A percentile compares a stretch with the other conserved stretches of the same genome.
Evolutionary conservation across 805 yeast genomes (phyloP).

Genomic region (Metschnikowia santaceciliae): DNA sequence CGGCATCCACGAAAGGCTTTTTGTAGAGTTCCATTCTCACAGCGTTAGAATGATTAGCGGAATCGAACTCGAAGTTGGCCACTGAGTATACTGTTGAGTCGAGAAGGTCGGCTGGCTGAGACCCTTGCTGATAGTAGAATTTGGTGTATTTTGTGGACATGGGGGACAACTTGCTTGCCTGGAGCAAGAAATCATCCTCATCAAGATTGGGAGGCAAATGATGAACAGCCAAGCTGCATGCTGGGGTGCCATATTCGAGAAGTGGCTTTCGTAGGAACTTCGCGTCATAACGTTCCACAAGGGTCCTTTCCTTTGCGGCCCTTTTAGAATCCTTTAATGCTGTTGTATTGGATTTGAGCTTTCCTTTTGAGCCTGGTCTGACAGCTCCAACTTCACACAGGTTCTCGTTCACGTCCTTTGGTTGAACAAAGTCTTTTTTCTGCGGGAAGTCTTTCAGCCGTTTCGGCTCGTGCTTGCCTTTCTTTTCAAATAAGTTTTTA

Average conservation of each 20-base stretch:
- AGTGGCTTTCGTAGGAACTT: constrained; percentile 1
- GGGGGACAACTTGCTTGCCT: constrained; percentile 16
- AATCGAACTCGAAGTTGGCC: constrained; percentile 16
- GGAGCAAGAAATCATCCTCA: constrained; percentile 17
- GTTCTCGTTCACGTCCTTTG: not conserved
- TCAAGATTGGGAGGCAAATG: constrained; percentile 23
- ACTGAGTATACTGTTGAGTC: constrained; percentile 20
- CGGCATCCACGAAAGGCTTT: constrained; percentile 24
- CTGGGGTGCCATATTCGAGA: constrained; percentile 16
- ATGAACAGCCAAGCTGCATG: constrained; percentile 14
- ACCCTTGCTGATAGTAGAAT: constrained; percentile 19
- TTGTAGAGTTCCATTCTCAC: constrained; percentile 12
- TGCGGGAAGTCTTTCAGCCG: not conserved
- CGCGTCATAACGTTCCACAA: not conserved
- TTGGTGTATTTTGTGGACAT: not conserved
- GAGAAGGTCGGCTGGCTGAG: constrained; percentile 14
- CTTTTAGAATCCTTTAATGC: not conserved
- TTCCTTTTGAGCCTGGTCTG: not conserved
- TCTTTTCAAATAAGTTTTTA: not conserved
- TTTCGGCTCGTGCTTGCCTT: not conserved
- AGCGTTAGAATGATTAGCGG: constrained; percentile 6
- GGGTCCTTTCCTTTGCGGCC: not conserved
- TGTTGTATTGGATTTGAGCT: not conserved
- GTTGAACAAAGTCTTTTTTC: constrained; percentile 1
- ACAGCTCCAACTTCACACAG: not conserved